A percentile compares a stretch with the other conserved stretches of the same genome.
Evolutionary conservation across 129 eudicot genomes (phyloP).

Genomic region (Cynara cardunculus): DNA sequence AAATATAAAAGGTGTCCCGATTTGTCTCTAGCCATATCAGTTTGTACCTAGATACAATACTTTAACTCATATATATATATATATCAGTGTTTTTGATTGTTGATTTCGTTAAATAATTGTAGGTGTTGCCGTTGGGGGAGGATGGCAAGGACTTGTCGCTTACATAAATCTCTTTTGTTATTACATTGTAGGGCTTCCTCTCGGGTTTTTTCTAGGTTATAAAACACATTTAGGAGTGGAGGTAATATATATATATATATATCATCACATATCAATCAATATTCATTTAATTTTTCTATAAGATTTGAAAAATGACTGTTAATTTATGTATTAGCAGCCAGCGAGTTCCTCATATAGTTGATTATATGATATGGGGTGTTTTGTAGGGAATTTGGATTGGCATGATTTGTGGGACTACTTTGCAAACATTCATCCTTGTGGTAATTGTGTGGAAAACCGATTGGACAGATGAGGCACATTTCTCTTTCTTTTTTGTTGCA

Average conservation of each 20-base stretch:
- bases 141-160: constrained; percentile 77
- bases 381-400: constrained; percentile 85
- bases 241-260: constrained; percentile 31
- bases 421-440: constrained; percentile 60
- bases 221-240: constrained; percentile 53
- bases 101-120: background rate
- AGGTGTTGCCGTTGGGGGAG: constrained; percentile 92
- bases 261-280: background rate
- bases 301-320: background rate
- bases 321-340: background rate
- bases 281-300: background rate
- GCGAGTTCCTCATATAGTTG: background rate
- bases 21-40: too few species aligned
- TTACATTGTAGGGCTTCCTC: constrained; percentile 63
- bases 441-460: constrained; percentile 59
- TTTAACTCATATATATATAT: too few species aligned
- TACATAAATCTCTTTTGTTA: constrained; percentile 62
- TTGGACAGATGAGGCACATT: constrained; percentile 64
- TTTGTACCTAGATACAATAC: too few species aligned
- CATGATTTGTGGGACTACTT: constrained; percentile 64
- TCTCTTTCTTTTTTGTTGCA: background rate
- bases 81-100: too few species aligned
- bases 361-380: background rate
- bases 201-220: constrained; percentile 68
- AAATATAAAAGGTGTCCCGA: too few species aligned